Evolutionary conservation across 495 filamentous ascomycete genomes (phyloP).

Genomic region (Clohesyomyces aquaticus): DNA sequence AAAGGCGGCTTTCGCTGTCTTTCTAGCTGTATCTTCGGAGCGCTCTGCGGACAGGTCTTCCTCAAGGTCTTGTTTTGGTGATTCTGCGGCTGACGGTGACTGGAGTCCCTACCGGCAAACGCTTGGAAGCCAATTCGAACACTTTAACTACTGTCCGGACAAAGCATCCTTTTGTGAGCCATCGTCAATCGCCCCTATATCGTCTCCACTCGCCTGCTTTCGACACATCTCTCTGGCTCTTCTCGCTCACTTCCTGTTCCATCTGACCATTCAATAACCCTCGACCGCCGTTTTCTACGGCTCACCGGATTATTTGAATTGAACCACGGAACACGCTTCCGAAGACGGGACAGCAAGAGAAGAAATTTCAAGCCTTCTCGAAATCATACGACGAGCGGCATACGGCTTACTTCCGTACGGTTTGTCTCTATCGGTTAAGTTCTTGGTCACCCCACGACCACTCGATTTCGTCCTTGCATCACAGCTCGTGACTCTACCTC

Average conservation of each 20-base stretch:
- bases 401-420: slow-evolving; percentile 39
- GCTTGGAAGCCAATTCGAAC: slow-evolving; percentile 32
- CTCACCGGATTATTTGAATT: not conserved
- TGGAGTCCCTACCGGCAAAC: slow-evolving; percentile 36
- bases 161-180: slow-evolving; percentile 29
- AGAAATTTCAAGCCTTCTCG: slow-evolving; percentile 3
- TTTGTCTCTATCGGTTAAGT: slow-evolving; percentile 41
- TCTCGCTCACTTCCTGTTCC: not conserved
- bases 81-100: slow-evolving; percentile 44
- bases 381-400: slow-evolving; percentile 35
- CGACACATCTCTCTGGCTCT: not conserved
- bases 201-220: slow-evolving; percentile 22
- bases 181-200: slow-evolving; percentile 32
- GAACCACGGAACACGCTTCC: slow-evolving; percentile 18
- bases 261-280: not conserved
- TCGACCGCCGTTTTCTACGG: slow-evolving; percentile 9
- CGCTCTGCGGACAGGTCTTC: slow-evolving; percentile 31
- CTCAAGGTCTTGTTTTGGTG: slow-evolving; percentile 41
- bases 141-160: slow-evolving; percentile 29
- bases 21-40: slow-evolving; percentile 32
- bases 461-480: slow-evolving; percentile 20
- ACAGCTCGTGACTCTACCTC: slow-evolving; percentile 23
- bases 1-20: slow-evolving; percentile 33
- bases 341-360: slow-evolving; percentile 24
- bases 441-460: slow-evolving; percentile 42